These are phyloP conservation scores for Pythium monospermum DNA, from an alignment of 352 stramenopile genomes.

Conservation along the genomic window DNA sequence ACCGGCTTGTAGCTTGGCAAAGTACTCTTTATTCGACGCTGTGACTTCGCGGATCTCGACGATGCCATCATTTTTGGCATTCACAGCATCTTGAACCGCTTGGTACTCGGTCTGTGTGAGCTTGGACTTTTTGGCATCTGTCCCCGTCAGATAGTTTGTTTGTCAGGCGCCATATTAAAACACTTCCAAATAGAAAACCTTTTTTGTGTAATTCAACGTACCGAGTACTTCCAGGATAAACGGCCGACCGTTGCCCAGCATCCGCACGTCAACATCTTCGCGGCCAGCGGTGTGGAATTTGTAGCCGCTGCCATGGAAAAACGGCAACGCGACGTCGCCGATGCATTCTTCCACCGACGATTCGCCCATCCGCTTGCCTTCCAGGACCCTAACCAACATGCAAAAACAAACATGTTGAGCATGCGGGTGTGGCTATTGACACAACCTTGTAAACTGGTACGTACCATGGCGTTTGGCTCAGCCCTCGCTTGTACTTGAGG, in stretches of 20 bases:
- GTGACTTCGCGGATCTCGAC: constrained; percentile 85
- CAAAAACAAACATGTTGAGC: too few species aligned
- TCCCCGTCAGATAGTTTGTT: constrained; percentile 4
- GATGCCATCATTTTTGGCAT: constrained; percentile 58
- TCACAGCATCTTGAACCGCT: constrained; percentile 54
- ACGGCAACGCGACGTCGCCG: constrained; percentile 56
- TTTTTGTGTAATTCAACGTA: constrained; percentile 9
- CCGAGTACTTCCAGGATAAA: constrained; percentile 87
- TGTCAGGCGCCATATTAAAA: constrained; percentile 3
- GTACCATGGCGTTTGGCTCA: constrained; percentile 89
- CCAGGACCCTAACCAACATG: constrained; percentile 61
- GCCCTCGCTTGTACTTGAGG: constrained; percentile 84
- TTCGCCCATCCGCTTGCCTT: constrained; percentile 79
- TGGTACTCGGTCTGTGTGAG: constrained; percentile 46
- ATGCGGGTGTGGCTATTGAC: background rate
- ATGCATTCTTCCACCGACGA: constrained; percentile 90
- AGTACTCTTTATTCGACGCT: constrained; percentile 74
- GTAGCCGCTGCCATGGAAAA: constrained; percentile 63
- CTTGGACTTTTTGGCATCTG: constrained; percentile 73
- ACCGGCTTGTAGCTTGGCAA: constrained; percentile 65
- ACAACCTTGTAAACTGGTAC: too few species aligned
- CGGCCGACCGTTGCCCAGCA: constrained; percentile 92
- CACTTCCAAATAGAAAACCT: background rate
- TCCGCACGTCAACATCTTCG: constrained; percentile 97
- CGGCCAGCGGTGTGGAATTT: constrained; percentile 97